These are phyloP conservation scores for Leishmania tropica DNA, from an alignment of 208 protist species.

Conservation along the genomic window DNA sequence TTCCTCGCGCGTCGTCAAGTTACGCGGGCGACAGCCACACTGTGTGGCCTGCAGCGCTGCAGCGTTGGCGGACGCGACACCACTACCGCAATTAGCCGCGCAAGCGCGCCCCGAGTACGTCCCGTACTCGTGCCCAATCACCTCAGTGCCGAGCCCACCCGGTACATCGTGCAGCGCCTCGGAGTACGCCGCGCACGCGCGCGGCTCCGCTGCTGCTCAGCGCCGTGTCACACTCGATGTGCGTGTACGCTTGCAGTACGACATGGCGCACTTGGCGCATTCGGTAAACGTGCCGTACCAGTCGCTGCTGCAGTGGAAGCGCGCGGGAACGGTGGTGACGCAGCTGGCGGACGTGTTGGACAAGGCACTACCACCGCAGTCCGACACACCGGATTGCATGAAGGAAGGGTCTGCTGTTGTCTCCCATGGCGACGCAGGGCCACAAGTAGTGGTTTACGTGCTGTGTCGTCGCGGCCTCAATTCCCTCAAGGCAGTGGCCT, in stretches of 20 bases:
- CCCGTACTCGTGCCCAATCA: neutral
- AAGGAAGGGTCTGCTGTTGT: neutral
- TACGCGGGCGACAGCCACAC: constrained; percentile 49
- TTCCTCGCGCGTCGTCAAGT: constrained; percentile 65
- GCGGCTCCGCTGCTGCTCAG: neutral
- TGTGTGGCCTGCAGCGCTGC: constrained; percentile 74
- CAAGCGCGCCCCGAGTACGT: constrained; percentile 64
- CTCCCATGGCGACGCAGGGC: neutral
- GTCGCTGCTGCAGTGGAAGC: constrained; percentile 52
- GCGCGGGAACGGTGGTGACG: constrained; percentile 4
- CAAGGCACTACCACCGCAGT: neutral
- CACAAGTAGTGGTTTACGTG: constrained; percentile 40
- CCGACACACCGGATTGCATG: neutral
- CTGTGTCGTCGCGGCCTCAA: constrained; percentile 86
- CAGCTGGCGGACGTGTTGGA: constrained; percentile 16
- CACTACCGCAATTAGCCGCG: constrained; percentile 22
- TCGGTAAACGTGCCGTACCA: constrained; percentile 60
- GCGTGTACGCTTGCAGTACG: constrained; percentile 68
- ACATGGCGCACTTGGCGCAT: constrained; percentile 78
- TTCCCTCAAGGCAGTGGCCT: constrained; percentile 48
- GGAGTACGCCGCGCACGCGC: neutral
- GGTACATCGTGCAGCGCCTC: constrained; percentile 11
- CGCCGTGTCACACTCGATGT: constrained; percentile 60
- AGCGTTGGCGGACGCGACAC: constrained; percentile 8
- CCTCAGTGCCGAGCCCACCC: neutral